Evolutionary conservation across 2,329 filamentous ascomycete species (phyloP).

Genomic region (Lecanicillium sp.): DNA sequence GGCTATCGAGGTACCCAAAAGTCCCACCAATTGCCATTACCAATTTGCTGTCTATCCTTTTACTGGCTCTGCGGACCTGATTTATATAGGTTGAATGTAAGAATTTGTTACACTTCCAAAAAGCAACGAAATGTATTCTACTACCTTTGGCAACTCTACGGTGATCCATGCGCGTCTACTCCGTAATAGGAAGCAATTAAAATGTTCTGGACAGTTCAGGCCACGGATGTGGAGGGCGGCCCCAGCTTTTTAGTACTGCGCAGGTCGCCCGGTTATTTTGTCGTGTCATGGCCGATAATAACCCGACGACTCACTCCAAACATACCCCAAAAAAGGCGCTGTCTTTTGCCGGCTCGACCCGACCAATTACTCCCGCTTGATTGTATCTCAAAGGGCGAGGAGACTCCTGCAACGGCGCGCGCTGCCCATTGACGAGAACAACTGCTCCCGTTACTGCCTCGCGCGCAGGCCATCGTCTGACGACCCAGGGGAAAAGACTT

Average conservation of each 20-base stretch:
- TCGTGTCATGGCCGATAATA: slow-evolving; percentile 14
- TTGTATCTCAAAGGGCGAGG: background rate
- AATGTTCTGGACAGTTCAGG: too few species aligned
- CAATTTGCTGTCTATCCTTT: slow-evolving; percentile 8
- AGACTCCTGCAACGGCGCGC: background rate
- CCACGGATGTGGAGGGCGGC: slow-evolving; percentile 1
- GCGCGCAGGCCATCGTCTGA: slow-evolving; percentile 1
- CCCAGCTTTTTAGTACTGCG: background rate
- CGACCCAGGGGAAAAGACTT: slow-evolving; percentile 4
- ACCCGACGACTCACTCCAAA: slow-evolving; percentile 11
- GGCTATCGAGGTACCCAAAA: background rate
- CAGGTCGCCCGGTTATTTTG: slow-evolving; percentile 1
- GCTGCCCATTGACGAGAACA: background rate
- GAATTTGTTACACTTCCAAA: background rate
- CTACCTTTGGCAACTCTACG: too few species aligned
- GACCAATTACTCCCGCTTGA: background rate
- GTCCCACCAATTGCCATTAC: background rate
- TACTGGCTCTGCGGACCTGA: slow-evolving; percentile 6
- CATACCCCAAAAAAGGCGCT: slow-evolving; percentile 2
- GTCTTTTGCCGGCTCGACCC: slow-evolving; percentile 4
- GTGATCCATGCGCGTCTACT: too few species aligned
- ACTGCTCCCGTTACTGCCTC: background rate
- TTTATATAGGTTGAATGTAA: slow-evolving; percentile 12
- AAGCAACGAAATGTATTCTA: too few species aligned
- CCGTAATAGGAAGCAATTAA: too few species aligned